phyloP scores from a whole-genome alignment of 768 basidiomycete species.

The Trametes cubensis region DNA sequence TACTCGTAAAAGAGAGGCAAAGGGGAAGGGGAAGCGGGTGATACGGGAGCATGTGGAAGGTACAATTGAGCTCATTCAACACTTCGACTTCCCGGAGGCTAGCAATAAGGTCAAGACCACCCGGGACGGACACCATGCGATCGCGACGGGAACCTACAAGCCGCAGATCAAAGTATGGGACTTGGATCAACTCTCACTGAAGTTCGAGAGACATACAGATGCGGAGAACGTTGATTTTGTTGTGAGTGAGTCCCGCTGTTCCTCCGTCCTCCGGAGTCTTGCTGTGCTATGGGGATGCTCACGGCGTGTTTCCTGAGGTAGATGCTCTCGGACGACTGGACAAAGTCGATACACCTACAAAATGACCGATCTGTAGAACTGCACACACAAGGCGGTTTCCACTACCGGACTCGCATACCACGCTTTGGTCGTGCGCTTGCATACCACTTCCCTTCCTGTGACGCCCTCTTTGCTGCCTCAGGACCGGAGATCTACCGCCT shows the following conservation, averaged over 20 bases:
- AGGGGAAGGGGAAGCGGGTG: constrained; percentile 68
- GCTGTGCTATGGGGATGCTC: not conserved
- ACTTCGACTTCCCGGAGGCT: constrained; percentile 97
- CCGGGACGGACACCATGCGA: constrained; percentile 86
- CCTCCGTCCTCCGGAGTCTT: not conserved
- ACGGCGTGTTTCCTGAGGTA: constrained; percentile 36
- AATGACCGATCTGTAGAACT: constrained; percentile 92
- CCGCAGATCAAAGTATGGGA: constrained; percentile 98
- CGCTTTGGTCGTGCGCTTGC: constrained; percentile 89
- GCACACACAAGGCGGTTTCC: constrained; percentile 91
- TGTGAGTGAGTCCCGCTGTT: constrained; percentile 65
- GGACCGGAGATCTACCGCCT: constrained; percentile 90
- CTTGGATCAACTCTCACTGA: constrained; percentile 85
- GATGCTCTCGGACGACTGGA: constrained; percentile 98
- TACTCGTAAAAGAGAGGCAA: constrained; percentile 65
- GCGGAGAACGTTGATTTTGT: constrained; percentile 97
- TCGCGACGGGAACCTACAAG: constrained; percentile 97
- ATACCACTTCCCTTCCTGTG: constrained; percentile 94
- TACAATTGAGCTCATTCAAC: constrained; percentile 88
- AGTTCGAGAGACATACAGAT: constrained; percentile 96
- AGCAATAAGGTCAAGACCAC: constrained; percentile 91
- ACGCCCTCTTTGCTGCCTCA: constrained; percentile 81
- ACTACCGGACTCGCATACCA: constrained; percentile 93
- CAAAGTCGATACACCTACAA: constrained; percentile 96
- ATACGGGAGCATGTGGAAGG: constrained; percentile 77